phyloP scores from a whole-genome alignment of 768 basidiomycete species.

The Mycena crocata region DNA sequence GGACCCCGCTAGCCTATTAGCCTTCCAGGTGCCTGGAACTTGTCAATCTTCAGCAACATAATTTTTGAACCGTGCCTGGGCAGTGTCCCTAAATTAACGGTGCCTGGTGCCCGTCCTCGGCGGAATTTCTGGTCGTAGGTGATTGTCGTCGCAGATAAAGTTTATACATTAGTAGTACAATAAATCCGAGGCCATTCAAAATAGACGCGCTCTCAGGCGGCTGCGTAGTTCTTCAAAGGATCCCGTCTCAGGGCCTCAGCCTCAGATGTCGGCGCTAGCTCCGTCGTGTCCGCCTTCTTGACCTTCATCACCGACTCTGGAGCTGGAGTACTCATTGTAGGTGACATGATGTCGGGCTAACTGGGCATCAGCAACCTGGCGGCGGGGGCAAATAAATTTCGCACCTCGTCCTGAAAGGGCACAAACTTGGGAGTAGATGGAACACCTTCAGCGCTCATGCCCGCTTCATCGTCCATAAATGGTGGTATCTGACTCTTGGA shows the following conservation, averaged over 20 bases:
- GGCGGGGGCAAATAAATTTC: constrained; percentile 26
- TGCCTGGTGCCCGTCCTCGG: background rate
- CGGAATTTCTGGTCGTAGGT: constrained; percentile 13
- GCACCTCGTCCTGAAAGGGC: constrained; percentile 81
- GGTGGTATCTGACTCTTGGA: constrained; percentile 49
- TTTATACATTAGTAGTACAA: constrained; percentile 27
- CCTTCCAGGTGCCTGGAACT: constrained; percentile 16
- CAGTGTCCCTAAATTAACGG: constrained; percentile 2
- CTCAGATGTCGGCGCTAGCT: constrained; percentile 63
- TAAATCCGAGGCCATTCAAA: constrained; percentile 16
- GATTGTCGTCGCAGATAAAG: constrained; percentile 21
- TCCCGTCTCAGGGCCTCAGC: constrained; percentile 84
- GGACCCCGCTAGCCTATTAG: constrained; percentile 15
- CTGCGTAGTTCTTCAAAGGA: constrained; percentile 80
- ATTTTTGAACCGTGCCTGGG: constrained; percentile 15
- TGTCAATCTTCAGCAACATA: constrained; percentile 11
- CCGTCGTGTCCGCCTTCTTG: constrained; percentile 61
- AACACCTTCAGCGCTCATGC: constrained; percentile 37
- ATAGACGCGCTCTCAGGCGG: background rate
- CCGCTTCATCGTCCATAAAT: constrained; percentile 51
- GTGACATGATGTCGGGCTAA: constrained; percentile 39
- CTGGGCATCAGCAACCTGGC: constrained; percentile 26
- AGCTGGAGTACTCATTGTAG: constrained; percentile 46
- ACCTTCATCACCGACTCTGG: constrained; percentile 77
- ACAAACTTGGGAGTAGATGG: constrained; percentile 70